Percentiles rank a stretch among this genome's conserved stretches.
Evolutionary conservation across 371 early-diverging fungal species (phyloP).

Genomic region (Mucor irregularis): DNA sequence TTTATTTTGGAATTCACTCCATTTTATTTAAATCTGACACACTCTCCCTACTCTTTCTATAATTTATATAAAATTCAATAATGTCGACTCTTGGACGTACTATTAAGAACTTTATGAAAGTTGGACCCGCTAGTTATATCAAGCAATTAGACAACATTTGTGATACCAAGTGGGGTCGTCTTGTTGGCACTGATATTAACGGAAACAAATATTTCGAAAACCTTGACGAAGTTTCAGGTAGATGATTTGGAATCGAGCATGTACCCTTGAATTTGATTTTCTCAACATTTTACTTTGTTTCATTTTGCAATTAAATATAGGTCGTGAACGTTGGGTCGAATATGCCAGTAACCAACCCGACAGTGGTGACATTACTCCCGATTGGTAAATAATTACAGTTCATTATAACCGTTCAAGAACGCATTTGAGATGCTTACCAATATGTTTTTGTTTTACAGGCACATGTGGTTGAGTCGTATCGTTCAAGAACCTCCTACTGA

Average conservation of each 20-base stretch:
- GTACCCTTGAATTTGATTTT: no score
- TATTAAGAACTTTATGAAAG: constrained; percentile 57
- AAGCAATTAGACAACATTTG: constrained; percentile 74
- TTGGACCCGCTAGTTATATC: constrained; percentile 62
- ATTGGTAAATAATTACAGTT: no score
- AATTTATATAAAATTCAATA: constrained; percentile 3
- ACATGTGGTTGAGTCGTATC: constrained; percentile 88
- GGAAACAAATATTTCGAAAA: constrained; percentile 95
- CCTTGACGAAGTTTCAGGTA: constrained; percentile 80
- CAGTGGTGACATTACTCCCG: constrained; percentile 83
- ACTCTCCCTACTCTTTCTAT: constrained; percentile 6
- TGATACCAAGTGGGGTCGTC: constrained; percentile 82
- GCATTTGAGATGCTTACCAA: background rate
- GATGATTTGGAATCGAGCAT: no score
- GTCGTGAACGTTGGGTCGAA: constrained; percentile 93
- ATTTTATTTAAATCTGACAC: background rate
- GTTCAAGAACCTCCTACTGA: constrained; percentile 82
- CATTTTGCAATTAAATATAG: constrained; percentile 33
- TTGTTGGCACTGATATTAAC: constrained; percentile 81
- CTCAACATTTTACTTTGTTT: no score
- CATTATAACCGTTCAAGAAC: no score
- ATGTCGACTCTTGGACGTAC: constrained; percentile 67
- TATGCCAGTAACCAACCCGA: constrained; percentile 79
- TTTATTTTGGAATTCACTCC: no score
- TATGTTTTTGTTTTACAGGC: constrained; percentile 52